A percentile compares a stretch with the other conserved stretches of the same genome.
phyloP scores from a whole-genome alignment of 2,329 filamentous ascomycete genomes.

The Penicillium sclerotiorum region DNA sequence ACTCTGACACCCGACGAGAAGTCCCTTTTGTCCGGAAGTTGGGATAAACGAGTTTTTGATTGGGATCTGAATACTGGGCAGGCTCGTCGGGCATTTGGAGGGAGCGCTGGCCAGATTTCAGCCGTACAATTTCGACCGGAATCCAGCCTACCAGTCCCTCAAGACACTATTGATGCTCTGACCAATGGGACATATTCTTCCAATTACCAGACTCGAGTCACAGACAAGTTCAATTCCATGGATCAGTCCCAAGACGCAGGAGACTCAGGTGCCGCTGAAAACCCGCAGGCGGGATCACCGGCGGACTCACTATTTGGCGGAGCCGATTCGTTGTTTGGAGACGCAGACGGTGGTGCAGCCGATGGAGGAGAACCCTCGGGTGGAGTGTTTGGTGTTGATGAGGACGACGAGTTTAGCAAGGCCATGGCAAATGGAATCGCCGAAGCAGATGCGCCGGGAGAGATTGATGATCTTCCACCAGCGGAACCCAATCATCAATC shows the following conservation, averaged over 20 bases:
- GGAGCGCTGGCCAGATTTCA: constrained; percentile 80
- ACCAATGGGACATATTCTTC: constrained; percentile 71
- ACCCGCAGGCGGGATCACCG: constrained; percentile 65
- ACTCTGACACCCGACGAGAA: constrained; percentile 81
- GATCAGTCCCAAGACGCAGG: constrained; percentile 42
- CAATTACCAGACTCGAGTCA: constrained; percentile 67
- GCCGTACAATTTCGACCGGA: constrained; percentile 82
- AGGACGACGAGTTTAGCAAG: constrained; percentile 79
- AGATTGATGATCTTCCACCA: constrained; percentile 29
- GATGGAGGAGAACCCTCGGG: constrained; percentile 53
- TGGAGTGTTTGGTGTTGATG: constrained; percentile 73
- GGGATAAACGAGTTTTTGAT: constrained; percentile 92
- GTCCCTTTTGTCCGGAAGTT: constrained; percentile 86
- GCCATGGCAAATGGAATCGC: constrained; percentile 65
- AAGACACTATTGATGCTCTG: constrained; percentile 61
- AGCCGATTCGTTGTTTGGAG: constrained; percentile 87
- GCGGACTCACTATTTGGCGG: constrained; percentile 82
- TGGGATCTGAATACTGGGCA: constrained; percentile 93
- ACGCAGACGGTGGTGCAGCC: constrained; percentile 62
- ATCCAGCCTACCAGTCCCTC: constrained; percentile 73
- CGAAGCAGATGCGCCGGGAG: constrained; percentile 31
- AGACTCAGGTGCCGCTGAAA: constrained; percentile 47
- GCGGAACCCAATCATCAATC: constrained; percentile 20
- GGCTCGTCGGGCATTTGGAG: constrained; percentile 73
- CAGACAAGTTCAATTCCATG: constrained; percentile 56